phyloP scores from a whole-genome alignment of 306 rosid genomes.

The Dryas octopetala region DNA sequence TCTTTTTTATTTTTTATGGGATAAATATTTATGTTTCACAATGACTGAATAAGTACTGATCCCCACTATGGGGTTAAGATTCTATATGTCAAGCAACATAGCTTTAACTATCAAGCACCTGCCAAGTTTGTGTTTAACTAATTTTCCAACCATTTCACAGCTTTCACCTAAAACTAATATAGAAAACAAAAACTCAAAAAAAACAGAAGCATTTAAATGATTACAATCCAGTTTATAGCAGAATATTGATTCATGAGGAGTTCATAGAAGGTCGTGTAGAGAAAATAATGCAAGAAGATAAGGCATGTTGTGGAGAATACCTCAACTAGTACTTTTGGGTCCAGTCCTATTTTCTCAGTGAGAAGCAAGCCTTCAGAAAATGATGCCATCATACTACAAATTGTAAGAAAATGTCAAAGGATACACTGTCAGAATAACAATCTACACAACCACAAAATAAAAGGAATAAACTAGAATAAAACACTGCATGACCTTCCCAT shows the following conservation, averaged over 20 bases:
- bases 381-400: constrained; percentile 92
- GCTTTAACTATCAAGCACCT: background rate
- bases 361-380: constrained; percentile 95
- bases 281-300: constrained; percentile 16
- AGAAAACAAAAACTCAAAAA: background rate
- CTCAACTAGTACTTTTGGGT: constrained; percentile 79
- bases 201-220: background rate
- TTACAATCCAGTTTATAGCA: background rate
- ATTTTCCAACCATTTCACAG: background rate
- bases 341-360: constrained; percentile 82
- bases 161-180: background rate
- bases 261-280: background rate
- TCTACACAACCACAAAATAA: constrained; percentile 17
- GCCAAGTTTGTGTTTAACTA: background rate
- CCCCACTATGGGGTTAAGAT: background rate
- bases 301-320: constrained; percentile 39
- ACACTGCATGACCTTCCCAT: constrained; percentile 77
- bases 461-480: constrained; percentile 15
- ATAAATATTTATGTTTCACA: background rate
- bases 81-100: background rate
- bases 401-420: constrained; percentile 18
- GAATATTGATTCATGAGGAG: background rate
- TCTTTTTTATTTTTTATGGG: background rate
- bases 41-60: background rate
- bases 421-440: constrained; percentile 26